Conservation (phyloP, 768 basidiomycete species). For the Podaxis rugospora region DNA sequence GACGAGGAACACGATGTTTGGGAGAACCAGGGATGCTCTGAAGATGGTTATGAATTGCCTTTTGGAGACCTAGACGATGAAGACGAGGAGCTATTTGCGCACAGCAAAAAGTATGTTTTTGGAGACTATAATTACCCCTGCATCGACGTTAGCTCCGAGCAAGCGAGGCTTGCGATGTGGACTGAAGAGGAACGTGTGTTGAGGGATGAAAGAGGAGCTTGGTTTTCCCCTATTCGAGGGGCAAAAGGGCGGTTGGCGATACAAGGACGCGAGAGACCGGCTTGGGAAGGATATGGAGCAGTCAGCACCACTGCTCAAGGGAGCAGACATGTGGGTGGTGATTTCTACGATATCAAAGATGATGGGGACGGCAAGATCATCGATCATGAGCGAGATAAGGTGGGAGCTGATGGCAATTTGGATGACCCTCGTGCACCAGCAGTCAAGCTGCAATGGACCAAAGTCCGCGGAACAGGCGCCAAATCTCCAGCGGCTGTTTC, state of each 20-base stretch:
- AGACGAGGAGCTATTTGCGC: conserved; percentile 73
- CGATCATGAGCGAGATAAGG: conserved; percentile 43
- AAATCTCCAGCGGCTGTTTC: neutral
- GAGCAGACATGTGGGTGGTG: conserved; percentile 9
- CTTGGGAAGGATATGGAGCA: conserved; percentile 58
- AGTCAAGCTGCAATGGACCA: conserved; percentile 40
- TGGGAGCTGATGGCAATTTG: conserved; percentile 9
- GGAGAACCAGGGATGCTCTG: conserved; percentile 19
- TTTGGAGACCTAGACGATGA: conserved; percentile 66
- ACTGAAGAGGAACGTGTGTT: conserved; percentile 85
- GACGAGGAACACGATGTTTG: conserved; percentile 39
- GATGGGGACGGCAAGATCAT: conserved; percentile 28
- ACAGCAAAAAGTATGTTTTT: conserved; percentile 78
- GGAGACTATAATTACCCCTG: conserved; percentile 90
- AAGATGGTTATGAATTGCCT: conserved; percentile 53
- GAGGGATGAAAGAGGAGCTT: conserved; percentile 68
- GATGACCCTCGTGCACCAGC: neutral
- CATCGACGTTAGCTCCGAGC: conserved; percentile 82
- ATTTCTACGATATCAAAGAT: conserved; percentile 15
- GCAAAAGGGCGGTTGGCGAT: conserved; percentile 36
- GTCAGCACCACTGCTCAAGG: conserved; percentile 29
- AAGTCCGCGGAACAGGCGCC: conserved; percentile 1
- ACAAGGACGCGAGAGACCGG: conserved; percentile 32
- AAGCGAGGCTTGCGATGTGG: conserved; percentile 62
- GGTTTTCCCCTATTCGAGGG: conserved; percentile 59